Evolutionary conservation across 192 early-diverging fungal genomes (phyloP), one percentile per base, ranked within the genome.

Genomic region (Coemansia sp.): DNA sequence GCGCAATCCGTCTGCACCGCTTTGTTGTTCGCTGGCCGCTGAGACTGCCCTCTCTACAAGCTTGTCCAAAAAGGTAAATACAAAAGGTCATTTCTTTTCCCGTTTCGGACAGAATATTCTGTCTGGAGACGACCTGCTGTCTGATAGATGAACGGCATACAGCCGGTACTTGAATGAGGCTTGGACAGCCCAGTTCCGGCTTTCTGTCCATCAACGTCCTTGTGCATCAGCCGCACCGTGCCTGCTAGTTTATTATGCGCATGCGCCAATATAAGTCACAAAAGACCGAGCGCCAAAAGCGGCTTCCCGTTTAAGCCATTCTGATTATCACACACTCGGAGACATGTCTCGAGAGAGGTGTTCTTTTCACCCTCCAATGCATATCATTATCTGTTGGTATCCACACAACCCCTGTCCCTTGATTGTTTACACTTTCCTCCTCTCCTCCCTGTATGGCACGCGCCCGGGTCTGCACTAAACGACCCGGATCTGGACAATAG

Each of bases 211-310:
- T 7, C 32, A 35, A 5, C 2, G 51, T 54, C 51, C 51, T 25
- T 24, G 51, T 15, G 51, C 51, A 54, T 54, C 51, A 54, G 25
- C 51, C 51, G 51, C 27, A 54, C 51, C 0, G 51, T 32, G 51
- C 29, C 51, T 54, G 51, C 46, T 54, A 4, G 39, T 36, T 49
- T 41, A 69, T 69, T 54, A 35, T 49, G 24, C 46, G 25, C 42
- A 62, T 64, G 68, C 58, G 56, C 54, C 32, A 64, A 65, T 42
- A 63, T 67, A 53, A 70, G 59, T 15, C 59, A 42, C 53, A 60
- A 47, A 68, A 54, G 27, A 22, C 22, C 24, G 11, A 27, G 11
- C 27, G 49, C 25, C 49, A 29, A 29, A 29, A 24, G 27, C 27
- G 49, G 5, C 29, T 32, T 54, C 29, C 47, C 24, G 22, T 49